A percentile compares a stretch with the other conserved stretches of the same genome.
These are phyloP conservation scores for Chrysoporthe cubensis DNA, from an alignment of 2,329 filamentous ascomycete species.

Conservation along the genomic window DNA sequence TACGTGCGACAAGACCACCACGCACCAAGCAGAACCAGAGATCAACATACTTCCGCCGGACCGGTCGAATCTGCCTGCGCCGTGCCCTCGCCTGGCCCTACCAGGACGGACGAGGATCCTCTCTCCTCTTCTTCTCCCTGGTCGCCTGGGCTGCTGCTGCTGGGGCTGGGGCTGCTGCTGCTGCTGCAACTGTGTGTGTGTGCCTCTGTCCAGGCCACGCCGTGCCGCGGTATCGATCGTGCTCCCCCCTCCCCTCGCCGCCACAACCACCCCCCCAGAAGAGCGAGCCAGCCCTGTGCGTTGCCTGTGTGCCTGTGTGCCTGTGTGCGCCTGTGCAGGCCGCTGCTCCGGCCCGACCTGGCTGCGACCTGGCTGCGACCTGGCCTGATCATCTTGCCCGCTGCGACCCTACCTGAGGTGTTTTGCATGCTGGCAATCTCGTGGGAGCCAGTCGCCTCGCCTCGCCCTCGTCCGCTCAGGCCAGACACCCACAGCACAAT, in stretches of 20 bases:
- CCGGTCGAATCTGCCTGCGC: background rate
- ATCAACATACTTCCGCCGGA: slow-evolving; percentile 1
- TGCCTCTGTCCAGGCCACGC: no score
- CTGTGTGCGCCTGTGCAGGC: no score
- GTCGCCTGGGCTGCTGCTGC: background rate
- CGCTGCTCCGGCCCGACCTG: no score
- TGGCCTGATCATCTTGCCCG: background rate
- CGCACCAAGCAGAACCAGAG: background rate
- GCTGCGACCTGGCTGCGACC: no score
- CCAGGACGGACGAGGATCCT: background rate
- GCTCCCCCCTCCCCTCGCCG: no score
- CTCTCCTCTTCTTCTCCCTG: no score
- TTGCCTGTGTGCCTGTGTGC: no score
- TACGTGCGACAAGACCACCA: background rate
- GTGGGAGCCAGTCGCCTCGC: slow-evolving; percentile 9
- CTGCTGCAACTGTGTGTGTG: no score
- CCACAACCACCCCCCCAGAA: no score
- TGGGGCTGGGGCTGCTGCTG: no score
- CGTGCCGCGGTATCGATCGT: no score
- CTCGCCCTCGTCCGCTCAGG: slow-evolving; percentile 6
- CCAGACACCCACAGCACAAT: slow-evolving; percentile 27
- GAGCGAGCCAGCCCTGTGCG: no score
- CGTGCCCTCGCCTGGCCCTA: background rate
- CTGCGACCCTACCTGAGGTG: background rate
- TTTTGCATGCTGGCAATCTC: slow-evolving; percentile 4